phyloP scores from a whole-genome alignment of 768 basidiomycete genomes.

The Tylopilus balloui region DNA sequence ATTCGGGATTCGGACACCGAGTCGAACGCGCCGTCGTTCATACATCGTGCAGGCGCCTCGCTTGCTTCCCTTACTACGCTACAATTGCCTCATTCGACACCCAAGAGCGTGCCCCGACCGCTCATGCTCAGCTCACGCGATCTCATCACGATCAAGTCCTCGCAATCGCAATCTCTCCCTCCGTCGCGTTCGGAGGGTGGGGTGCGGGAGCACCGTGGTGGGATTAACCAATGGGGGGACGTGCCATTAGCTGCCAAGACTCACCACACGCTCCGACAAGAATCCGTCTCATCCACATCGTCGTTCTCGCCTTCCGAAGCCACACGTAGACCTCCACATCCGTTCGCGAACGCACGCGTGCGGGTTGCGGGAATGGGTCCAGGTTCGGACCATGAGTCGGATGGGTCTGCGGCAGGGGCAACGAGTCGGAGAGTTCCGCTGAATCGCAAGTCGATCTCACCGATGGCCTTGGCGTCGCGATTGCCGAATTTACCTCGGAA shows the following conservation, averaged over 20 bases:
- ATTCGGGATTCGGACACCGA: constrained; percentile 23
- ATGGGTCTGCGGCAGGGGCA: constrained; percentile 30
- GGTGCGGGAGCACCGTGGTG: constrained; percentile 30
- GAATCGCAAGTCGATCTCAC: constrained; percentile 65
- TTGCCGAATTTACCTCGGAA: constrained; percentile 33
- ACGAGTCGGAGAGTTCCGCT: constrained; percentile 57
- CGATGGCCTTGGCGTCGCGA: constrained; percentile 59
- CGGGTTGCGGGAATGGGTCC: constrained; percentile 25
- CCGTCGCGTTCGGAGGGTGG: constrained; percentile 34
- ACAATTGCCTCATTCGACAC: constrained; percentile 27
- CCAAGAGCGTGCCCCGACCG: constrained; percentile 60
- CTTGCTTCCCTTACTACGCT: constrained; percentile 45
- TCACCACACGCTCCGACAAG: constrained; percentile 40
- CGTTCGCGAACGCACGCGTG: constrained; percentile 6
- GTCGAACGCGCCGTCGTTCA: constrained; percentile 23
- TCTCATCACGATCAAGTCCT: constrained; percentile 32
- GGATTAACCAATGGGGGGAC: constrained; percentile 44
- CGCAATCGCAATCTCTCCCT: constrained; percentile 18
- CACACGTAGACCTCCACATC: constrained; percentile 30
- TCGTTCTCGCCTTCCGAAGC: constrained; percentile 59
- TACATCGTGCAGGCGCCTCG: constrained; percentile 37
- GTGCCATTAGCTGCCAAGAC: constrained; percentile 36
- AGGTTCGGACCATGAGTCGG: constrained; percentile 55
- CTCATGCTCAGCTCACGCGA: constrained; percentile 56
- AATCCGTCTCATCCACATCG: constrained; percentile 61